phyloP scores from a whole-genome alignment of 768 basidiomycete genomes.

The Calocybe cyanea region DNA sequence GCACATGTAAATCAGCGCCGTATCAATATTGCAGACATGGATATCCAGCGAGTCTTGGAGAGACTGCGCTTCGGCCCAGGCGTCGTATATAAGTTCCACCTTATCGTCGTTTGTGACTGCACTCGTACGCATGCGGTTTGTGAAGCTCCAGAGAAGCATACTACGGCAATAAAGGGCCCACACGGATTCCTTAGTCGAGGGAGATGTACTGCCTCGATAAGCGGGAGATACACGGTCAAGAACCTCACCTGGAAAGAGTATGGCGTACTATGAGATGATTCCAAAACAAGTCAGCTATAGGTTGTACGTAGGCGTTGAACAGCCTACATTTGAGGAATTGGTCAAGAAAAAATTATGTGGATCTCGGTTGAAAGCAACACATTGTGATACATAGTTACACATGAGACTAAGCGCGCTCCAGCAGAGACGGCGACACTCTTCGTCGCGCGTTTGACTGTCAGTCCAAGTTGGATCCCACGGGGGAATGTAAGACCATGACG shows the following conservation, averaged over 20 bases:
- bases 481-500: slow-evolving; percentile 45
- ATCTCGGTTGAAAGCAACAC: slow-evolving; percentile 59
- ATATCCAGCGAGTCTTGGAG: slow-evolving; percentile 65
- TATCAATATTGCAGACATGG: slow-evolving; percentile 71
- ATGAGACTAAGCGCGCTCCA: slow-evolving; percentile 73
- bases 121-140: slow-evolving; percentile 46
- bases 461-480: slow-evolving; percentile 65
- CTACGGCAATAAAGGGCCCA: slow-evolving; percentile 82
- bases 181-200: slow-evolving; percentile 69
- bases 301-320: slow-evolving; percentile 9
- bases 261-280: slow-evolving; percentile 41
- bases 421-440: slow-evolving; percentile 72
- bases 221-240: slow-evolving; percentile 43
- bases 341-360: slow-evolving; percentile 55
- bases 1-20: slow-evolving; percentile 59
- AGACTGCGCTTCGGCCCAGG: slow-evolving; percentile 61
- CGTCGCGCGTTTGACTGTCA: slow-evolving; percentile 50
- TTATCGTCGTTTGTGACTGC: slow-evolving; percentile 44
- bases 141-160: slow-evolving; percentile 79
- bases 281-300: slow-evolving; percentile 2
- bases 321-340: slow-evolving; percentile 64
- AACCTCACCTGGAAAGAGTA: slow-evolving; percentile 75
- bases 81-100: slow-evolving; percentile 55
- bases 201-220: slow-evolving; percentile 36
- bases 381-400: slow-evolving; percentile 64